Base-by-base conservation (phyloP, 1,284 basidiomycete genomes). In the Naganishia cerealis region DNA sequence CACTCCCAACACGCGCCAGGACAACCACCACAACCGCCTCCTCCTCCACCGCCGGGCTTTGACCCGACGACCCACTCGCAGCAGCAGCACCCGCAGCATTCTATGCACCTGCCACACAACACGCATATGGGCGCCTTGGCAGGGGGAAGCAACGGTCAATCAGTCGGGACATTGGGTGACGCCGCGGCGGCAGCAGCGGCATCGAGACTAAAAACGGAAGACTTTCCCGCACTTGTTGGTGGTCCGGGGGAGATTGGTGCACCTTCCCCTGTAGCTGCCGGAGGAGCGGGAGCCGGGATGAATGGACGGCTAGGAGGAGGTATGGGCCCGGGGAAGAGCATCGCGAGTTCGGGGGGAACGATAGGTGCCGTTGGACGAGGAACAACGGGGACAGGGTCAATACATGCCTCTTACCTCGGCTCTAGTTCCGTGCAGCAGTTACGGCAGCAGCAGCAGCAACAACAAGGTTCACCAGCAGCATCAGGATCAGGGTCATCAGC, bases 181-280 rank as follows among this genome's bases (percentile, higher is more conserved):
- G 56, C 39, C 42, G 24, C 53, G 24, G 26, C 53, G 24, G 53
- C 53, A 54, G 24, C 57, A 57, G 39, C 39, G 21, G 0, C 57
- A 33, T 33, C 29, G 29, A 24, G 43, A 38, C 33, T 59, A 48
- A 59, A 59, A 16, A 63, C 61, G 48, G 61, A 63, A 50, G 61
- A 63, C 54, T 63, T 63, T 50, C 61, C 61, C 21, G 61, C 61
- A 2, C 15, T 63, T 10, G n/a, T 24, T 9, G 61, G 61, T 18
- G 61, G 61, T 15, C 38, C 53, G 26, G 38, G 36, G 10, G 55
- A 16, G 6, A 6, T 15, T 39, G 55, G 55, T 6, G 18, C 29
- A 15, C 18, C 29, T 36, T 50, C 50, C n/a, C 38, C 29, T 13
- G 61, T n/a, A 16, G 50, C 29, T 7, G n/a, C n/a, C n/a, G n/a